Percentiles rank a stretch among this genome's conserved stretches.
These are phyloP conservation scores for Saccharomyces uvarum DNA, from an alignment of 1,139 yeast species.

Conservation along the genomic window DNA sequence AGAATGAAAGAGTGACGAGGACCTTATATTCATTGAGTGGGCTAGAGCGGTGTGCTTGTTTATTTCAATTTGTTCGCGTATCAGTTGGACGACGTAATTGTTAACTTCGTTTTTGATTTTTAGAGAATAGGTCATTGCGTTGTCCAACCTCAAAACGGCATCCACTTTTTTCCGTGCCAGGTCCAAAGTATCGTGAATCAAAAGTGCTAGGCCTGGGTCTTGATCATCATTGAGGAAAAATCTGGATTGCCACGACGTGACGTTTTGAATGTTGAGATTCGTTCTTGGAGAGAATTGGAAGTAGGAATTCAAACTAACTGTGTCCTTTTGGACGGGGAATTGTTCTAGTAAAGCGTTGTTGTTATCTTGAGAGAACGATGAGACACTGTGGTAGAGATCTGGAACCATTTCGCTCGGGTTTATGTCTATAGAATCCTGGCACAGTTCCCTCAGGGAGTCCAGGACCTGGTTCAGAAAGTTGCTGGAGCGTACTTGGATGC, in stretches of 20 bases:
- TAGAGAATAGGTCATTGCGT: constrained; percentile 71
- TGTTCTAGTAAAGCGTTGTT: constrained; percentile 6
- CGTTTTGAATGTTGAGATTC: constrained; percentile 52
- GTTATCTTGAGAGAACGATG: background rate
- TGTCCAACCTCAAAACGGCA: constrained; percentile 65
- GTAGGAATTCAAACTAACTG: constrained; percentile 14
- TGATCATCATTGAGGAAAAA: constrained; percentile 27
- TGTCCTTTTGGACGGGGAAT: constrained; percentile 20
- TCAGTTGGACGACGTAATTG: constrained; percentile 55
- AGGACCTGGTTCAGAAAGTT: constrained; percentile 12
- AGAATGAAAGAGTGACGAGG: background rate
- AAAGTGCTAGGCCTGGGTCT: constrained; percentile 54
- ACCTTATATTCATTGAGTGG: constrained; percentile 2
- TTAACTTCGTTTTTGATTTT: constrained; percentile 80
- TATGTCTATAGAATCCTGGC: constrained; percentile 68
- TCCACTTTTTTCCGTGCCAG: constrained; percentile 63
- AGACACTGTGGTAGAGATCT: background rate
- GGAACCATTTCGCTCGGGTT: constrained; percentile 41
- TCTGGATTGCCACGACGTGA: constrained; percentile 41
- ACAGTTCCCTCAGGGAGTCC: constrained; percentile 45
- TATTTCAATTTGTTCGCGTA: constrained; percentile 53
- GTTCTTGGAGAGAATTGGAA: constrained; percentile 62
- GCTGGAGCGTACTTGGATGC: constrained; percentile 20
- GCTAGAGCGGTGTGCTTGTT: constrained; percentile 12
- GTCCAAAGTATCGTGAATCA: constrained; percentile 61